Conservation (phyloP, 2,329 filamentous ascomycete species). For the Grosmannia penicillata region DNA sequence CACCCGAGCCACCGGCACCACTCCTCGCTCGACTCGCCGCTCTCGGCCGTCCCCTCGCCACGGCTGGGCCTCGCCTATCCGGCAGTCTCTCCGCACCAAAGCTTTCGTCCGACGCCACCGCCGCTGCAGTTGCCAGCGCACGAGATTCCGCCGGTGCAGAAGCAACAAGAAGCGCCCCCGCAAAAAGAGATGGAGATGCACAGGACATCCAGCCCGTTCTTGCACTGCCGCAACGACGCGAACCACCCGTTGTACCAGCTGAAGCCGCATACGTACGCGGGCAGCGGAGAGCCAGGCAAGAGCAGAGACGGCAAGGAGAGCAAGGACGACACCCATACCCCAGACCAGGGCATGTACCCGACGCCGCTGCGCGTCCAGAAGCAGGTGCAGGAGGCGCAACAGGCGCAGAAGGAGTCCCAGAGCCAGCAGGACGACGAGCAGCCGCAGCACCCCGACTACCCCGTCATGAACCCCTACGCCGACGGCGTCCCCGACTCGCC, state of each 20-base stretch:
- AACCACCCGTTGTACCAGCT: not conserved
- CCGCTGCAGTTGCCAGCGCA: too few species aligned
- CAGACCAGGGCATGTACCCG: slow-evolving; percentile 1
- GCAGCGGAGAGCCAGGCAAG: too few species aligned
- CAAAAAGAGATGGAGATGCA: too few species aligned
- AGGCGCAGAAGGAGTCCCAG: not conserved
- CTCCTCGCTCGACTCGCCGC: not conserved
- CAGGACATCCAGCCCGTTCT: too few species aligned
- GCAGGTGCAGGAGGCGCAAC: not conserved
- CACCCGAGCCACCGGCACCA: not conserved
- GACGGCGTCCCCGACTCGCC: not conserved
- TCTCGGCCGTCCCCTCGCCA: not conserved
- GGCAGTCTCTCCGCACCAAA: too few species aligned
- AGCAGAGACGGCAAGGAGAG: not conserved
- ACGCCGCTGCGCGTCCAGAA: slow-evolving; percentile 3
- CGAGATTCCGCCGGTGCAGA: too few species aligned
- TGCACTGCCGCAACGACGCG: too few species aligned
- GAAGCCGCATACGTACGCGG: not conserved
- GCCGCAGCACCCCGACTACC: slow-evolving; percentile 10
- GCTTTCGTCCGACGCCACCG: too few species aligned
- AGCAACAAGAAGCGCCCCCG: too few species aligned
- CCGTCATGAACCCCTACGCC: slow-evolving; percentile 13
- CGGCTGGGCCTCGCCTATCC: too few species aligned
- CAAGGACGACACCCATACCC: not conserved
- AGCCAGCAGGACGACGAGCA: not conserved